Base-by-base conservation (phyloP, 495 filamentous ascomycete genomes). In the Parathielavia appendiculata region DNA sequence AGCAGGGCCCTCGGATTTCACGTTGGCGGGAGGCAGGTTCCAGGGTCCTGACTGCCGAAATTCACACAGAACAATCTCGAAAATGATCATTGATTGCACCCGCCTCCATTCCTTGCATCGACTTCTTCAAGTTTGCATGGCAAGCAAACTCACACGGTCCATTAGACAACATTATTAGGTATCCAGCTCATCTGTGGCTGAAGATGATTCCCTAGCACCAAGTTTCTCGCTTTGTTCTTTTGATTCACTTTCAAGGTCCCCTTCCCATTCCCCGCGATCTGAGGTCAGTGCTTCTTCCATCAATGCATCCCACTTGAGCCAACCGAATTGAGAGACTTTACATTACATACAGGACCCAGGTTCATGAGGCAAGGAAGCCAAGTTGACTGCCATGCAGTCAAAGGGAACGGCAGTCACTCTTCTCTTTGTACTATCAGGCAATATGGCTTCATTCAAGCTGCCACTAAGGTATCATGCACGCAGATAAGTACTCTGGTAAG, bases 51-150 rank as follows among this genome's bases (percentile, higher is more conserved):
- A 35, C 40, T 54, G 52, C 52, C 40, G 52, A 44, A 34, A 45
- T 45, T 35, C 52, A 20, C 52, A 54, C 51, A 54, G 39, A 54
- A 54, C 52, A 16, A 54, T 35, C 52, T 54, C 23, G 40, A 54
- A 54, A 44, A 45, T 45, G 17, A 14, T 19, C 30, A 54, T 54
- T 45, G 40, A 54, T 49, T 49, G 41, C 41, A 16, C 9, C 20
- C n/a, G 20, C 35, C 35, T 36, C 26, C 52, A 54, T 54, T 45
- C 52, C 40, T 54, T 10, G 22, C 11, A 5, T 14, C 16, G 4
- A 4, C 5, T 19, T 8, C 6, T 3, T 4, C 3, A 1, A 34
- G 9, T 30, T 39, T 17, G 22, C 38, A 44, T 22, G 17, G 38
- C 26, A 45, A 19, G 36, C 36, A 39, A 16, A 43, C 40, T n/a